Base-by-base conservation (phyloP, 164 flowering plant genomes). In the Paratinospora sagittata region DNA sequence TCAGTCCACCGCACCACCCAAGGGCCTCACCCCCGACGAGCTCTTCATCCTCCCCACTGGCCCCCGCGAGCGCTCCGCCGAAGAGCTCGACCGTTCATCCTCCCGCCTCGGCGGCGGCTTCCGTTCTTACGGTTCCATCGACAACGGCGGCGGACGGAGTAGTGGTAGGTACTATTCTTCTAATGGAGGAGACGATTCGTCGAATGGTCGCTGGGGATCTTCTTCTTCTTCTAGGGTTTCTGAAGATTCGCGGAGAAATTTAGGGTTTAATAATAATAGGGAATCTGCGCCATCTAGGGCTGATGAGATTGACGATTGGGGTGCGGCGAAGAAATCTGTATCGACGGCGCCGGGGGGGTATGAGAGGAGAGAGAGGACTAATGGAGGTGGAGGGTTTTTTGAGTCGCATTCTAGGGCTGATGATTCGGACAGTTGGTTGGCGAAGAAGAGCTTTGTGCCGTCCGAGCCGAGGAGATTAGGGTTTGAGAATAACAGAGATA, bases 301-400 rank as follows among this genome's bases (percentile, higher is more conserved):
- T 26, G 99, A 96, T 65, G 99, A 91, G 86, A 84, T 70, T 23
- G 98, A 96, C 67, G 82, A 96, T 75, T 93, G 99, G 99, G 93
- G 82, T 0, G 86, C 90, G 0, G 83, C 80, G 67, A 96, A 93
- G 92, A 93, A 84, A 73, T 72, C 85, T 14, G n/a, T 26, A 4
- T n/a, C n/a, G n/a, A 16, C 19, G 37, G 19, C 10, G 24, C 24
- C 76, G 55, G 72, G 47, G 12, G 85, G 89, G 45, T 84, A 76
- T 63, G 89, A 87, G 70, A 73, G 83, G 79, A 74, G 85, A 34
- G 83, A 80, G 67, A 72, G 67, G 64, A 67, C 49, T 34, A n/a
- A 43, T 57, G 47, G 75, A 1, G 34, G 84, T 21, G 89, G 86
- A 0, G 85, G 88, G 23, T 88, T 90, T 66, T 87, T 85, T 63